Evolutionary conservation across 164 flowering plant species (phyloP).

Genomic region (Aristolochia contorta): DNA sequence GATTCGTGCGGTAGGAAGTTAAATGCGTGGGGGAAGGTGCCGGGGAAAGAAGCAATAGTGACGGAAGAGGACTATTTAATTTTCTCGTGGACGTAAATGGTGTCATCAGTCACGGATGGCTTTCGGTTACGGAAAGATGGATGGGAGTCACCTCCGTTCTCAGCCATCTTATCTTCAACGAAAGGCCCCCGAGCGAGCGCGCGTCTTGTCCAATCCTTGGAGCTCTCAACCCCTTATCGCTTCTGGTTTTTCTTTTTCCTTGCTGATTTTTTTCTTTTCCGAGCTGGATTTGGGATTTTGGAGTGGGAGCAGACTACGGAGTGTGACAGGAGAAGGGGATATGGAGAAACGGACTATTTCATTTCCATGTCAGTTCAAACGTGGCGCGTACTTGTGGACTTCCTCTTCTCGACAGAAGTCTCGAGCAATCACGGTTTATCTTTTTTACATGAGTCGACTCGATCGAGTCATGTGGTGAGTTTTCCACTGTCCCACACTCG

Average conservation of each 20-base stretch:
- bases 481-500: no score
- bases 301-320: no score
- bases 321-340: no score
- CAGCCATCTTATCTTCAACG: slow-evolving; percentile 6
- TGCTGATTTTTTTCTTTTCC: no score
- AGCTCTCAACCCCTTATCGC: slow-evolving; percentile 1
- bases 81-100: neutral
- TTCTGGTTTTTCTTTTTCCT: neutral
- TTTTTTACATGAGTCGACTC: no score
- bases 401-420: no score
- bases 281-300: no score
- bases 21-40: neutral
- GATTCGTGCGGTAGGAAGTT: neutral
- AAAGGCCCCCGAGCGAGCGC: slow-evolving; percentile 1
- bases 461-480: no score
- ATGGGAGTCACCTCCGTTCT: neutral
- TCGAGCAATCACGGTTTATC: no score
- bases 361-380: neutral
- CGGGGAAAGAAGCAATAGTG: neutral
- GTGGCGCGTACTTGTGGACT: no score
- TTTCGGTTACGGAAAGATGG: neutral
- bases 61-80: neutral
- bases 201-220: slow-evolving; percentile 3
- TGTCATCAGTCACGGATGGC: no score
- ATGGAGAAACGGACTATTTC: no score